Percentiles rank a stretch among this genome's conserved stretches.
These are phyloP conservation scores for Neofusicoccum kwambonambiense DNA, from an alignment of 2,329 filamentous ascomycete species.

Conservation along the genomic window DNA sequence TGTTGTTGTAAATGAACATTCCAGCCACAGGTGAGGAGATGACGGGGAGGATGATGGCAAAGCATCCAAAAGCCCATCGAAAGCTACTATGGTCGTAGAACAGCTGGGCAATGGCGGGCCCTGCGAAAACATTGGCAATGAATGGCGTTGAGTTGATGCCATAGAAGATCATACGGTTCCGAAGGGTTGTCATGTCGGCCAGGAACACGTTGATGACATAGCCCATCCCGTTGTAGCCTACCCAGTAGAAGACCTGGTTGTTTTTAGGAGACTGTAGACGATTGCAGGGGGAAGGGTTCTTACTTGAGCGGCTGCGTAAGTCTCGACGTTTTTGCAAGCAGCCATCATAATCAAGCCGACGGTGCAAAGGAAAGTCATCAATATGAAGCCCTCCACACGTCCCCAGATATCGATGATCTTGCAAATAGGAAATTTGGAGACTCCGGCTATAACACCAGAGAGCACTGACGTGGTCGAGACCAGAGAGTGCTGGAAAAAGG, in stretches of 20 bases:
- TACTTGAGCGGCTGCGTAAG: slow-evolving; percentile 58
- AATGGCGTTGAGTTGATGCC: slow-evolving; percentile 43
- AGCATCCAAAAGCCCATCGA: slow-evolving; percentile 68
- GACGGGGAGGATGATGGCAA: slow-evolving; percentile 62
- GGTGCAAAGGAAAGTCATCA: slow-evolving; percentile 54
- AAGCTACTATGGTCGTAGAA: slow-evolving; percentile 56
- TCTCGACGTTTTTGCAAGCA: slow-evolving; percentile 55
- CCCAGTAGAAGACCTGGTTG: slow-evolving; percentile 60
- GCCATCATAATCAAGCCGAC: slow-evolving; percentile 61
- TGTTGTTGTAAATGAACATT: slow-evolving; percentile 58
- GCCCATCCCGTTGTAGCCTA: slow-evolving; percentile 49
- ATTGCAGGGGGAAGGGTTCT: neutral
- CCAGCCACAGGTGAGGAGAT: slow-evolving; percentile 61
- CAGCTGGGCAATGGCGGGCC: slow-evolving; percentile 27
- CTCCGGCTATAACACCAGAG: slow-evolving; percentile 55
- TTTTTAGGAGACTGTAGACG: neutral
- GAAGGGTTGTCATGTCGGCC: slow-evolving; percentile 63
- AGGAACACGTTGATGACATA: slow-evolving; percentile 63
- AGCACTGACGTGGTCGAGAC: slow-evolving; percentile 56
- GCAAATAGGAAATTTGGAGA: slow-evolving; percentile 63
- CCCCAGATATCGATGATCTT: slow-evolving; percentile 69
- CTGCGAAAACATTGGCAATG: slow-evolving; percentile 34
- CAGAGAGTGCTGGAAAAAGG: slow-evolving; percentile 54
- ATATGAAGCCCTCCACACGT: slow-evolving; percentile 60
- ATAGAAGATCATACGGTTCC: slow-evolving; percentile 63